phyloP scores from a whole-genome alignment of 2,329 filamentous ascomycete genomes.

The Arthrinium puccinioides region DNA sequence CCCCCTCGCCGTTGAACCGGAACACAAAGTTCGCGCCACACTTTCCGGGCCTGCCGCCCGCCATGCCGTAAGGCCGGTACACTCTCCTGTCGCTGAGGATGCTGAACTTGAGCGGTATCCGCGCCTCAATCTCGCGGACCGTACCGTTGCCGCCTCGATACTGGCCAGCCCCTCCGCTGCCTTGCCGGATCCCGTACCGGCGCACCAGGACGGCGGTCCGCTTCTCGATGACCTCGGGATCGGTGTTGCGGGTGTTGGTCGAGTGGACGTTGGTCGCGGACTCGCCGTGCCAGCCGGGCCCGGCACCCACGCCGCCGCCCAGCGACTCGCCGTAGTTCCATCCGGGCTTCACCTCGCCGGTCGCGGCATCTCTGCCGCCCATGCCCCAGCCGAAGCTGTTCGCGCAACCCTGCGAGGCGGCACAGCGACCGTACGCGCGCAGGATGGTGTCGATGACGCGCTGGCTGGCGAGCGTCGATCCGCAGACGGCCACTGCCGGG shows the following conservation, averaged over 20 bases:
- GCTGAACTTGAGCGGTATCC: conserved; percentile 60
- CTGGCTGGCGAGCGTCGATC: conserved; percentile 10
- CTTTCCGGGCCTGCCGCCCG: conserved; percentile 58
- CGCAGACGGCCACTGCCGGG: conserved; percentile 9
- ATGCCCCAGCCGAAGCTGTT: conserved; percentile 51
- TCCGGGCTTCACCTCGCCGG: conserved; percentile 27
- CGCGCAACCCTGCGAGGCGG: conserved; percentile 25
- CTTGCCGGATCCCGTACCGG: conserved; percentile 51
- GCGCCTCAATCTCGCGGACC: conserved; percentile 64
- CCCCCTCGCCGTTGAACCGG: conserved; percentile 17
- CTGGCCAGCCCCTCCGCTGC: conserved; percentile 51
- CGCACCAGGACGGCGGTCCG: conserved; percentile 61
- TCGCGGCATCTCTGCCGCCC: conserved; percentile 12
- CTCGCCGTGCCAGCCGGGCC: conserved; percentile 58
- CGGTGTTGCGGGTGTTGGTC: conserved; percentile 69
- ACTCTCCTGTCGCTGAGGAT: conserved; percentile 66
- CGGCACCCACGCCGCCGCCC: conserved; percentile 60
- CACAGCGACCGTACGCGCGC: conserved; percentile 9
- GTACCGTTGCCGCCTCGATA: conserved; percentile 60
- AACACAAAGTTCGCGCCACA: conserved; percentile 50
- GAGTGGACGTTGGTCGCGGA: conserved; percentile 64
- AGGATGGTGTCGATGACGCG: conserved; percentile 7
- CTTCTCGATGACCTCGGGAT: conserved; percentile 62
- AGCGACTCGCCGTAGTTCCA: conserved; percentile 76
- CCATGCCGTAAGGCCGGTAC: conserved; percentile 63